phyloP scores from a whole-genome alignment of 2,329 filamentous ascomycete species.

The Apiospora kogelbergensis region DNA sequence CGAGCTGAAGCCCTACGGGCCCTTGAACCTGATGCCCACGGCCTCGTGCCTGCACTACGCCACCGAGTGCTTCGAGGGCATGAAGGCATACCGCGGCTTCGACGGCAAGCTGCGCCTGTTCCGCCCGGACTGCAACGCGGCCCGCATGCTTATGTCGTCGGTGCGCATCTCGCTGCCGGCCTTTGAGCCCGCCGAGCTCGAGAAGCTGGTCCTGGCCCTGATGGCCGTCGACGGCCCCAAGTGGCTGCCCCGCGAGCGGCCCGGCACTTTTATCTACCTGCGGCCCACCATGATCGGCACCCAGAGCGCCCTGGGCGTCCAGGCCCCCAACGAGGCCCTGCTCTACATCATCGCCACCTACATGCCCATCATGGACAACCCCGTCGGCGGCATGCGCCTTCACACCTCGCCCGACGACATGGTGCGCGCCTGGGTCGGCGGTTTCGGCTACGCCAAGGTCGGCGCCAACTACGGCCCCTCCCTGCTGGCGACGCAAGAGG shows the following conservation, averaged over 20 bases:
- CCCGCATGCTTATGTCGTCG: constrained; percentile 49
- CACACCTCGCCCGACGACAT: constrained; percentile 79
- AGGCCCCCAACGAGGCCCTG: constrained; percentile 77
- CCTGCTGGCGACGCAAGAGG: constrained; percentile 75
- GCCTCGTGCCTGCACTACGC: constrained; percentile 73
- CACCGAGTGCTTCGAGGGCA: constrained; percentile 74
- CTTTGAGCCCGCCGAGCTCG: constrained; percentile 62
- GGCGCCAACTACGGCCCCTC: constrained; percentile 92
- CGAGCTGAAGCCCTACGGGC: constrained; percentile 64
- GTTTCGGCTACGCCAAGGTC: constrained; percentile 89
- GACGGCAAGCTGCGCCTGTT: constrained; percentile 66
- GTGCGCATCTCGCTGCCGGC: constrained; percentile 63
- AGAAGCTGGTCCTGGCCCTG: constrained; percentile 64
- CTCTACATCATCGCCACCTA: constrained; percentile 77
- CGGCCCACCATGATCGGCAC: constrained; percentile 86
- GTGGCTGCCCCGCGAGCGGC: constrained; percentile 72
- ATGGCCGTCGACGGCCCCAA: constrained; percentile 71
- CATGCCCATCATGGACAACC: constrained; percentile 57
- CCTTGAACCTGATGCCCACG: constrained; percentile 66
- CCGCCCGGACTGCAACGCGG: constrained; percentile 62
- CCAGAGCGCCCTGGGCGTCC: constrained; percentile 76
- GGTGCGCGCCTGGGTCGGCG: constrained; percentile 89
- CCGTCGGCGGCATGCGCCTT: constrained; percentile 64
- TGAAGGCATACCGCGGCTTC: constrained; percentile 70
- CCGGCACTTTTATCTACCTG: constrained; percentile 77